Percentiles rank a stretch among this genome's conserved stretches.
phyloP scores from a whole-genome alignment of 495 filamentous ascomycete species.

The Xylaria cubensis region DNA sequence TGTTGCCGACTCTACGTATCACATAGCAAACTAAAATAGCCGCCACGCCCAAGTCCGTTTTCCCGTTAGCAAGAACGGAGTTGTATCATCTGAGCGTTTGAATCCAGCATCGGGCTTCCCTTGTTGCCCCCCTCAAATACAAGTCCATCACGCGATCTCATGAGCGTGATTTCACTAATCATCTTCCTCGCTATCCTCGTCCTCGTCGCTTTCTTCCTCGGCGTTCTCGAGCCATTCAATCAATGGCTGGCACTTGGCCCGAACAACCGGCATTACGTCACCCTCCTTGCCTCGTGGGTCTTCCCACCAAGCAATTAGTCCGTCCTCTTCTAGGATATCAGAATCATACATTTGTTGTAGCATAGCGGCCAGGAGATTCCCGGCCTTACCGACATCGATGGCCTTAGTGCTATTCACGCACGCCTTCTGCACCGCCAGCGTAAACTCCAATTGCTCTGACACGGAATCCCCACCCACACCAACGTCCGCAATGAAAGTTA shows the following conservation, averaged over 20 bases:
- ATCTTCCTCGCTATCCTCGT: constrained; percentile 54
- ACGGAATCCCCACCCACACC: constrained; percentile 55
- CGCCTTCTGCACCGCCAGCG: constrained; percentile 82
- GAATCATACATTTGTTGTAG: constrained; percentile 81
- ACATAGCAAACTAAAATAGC: not conserved
- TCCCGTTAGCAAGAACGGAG: not conserved
- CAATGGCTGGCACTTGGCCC: constrained; percentile 75
- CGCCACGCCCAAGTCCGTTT: not conserved
- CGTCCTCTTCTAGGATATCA: constrained; percentile 90
- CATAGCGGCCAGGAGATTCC: constrained; percentile 73
- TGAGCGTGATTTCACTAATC: not conserved
- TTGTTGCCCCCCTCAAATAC: not conserved
- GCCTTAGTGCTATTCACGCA: constrained; percentile 64
- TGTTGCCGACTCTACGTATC: not conserved
- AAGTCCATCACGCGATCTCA: not conserved
- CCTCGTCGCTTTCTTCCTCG: constrained; percentile 79
- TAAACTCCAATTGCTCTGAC: constrained; percentile 78
- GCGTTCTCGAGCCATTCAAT: constrained; percentile 87
- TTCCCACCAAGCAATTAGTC: constrained; percentile 86
- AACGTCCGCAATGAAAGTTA: constrained; percentile 59
- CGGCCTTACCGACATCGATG: constrained; percentile 53
- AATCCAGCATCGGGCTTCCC: not conserved
- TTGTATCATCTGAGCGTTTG: not conserved
- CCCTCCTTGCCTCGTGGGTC: constrained; percentile 67
- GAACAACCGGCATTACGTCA: constrained; percentile 72